phyloP scores from a whole-genome alignment of 345 rosid species.

The Capsella bursapastoris region DNA sequence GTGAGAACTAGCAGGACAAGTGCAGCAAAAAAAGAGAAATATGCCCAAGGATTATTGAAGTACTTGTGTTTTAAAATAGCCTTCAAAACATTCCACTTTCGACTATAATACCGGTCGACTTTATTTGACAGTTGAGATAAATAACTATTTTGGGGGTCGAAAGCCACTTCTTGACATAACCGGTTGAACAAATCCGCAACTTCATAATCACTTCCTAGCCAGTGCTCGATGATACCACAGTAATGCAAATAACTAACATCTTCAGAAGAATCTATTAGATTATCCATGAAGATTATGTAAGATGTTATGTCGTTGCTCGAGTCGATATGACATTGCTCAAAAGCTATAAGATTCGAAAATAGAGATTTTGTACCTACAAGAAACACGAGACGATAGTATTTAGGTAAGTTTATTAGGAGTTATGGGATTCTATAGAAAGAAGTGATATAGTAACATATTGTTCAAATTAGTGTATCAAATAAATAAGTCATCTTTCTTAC shows the following conservation, averaged over 20 bases:
- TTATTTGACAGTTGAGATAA: constrained; percentile 63
- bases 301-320: constrained; percentile 82
- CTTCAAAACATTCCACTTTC: constrained; percentile 78
- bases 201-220: constrained; percentile 80
- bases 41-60: constrained; percentile 85
- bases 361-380: constrained; percentile 64
- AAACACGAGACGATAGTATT: background rate
- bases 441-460: background rate
- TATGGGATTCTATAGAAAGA: background rate
- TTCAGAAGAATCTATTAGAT: constrained; percentile 71
- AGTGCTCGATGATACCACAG: constrained; percentile 81
- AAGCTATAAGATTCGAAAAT: constrained; percentile 82
- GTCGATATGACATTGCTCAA: constrained; percentile 82
- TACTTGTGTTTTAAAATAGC: constrained; percentile 77
- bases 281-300: constrained; percentile 82
- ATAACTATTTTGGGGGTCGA: constrained; percentile 67
- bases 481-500: constrained; percentile 30
- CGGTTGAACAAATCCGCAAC: constrained; percentile 84
- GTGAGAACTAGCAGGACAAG: constrained; percentile 68
- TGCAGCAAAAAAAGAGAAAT: constrained; percentile 73
- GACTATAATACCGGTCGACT: constrained; percentile 62
- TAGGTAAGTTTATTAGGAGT: background rate
- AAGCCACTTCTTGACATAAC: constrained; percentile 81
- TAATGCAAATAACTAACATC: constrained; percentile 80
- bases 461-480: background rate